Percentiles rank a stretch among this genome's conserved stretches.
These are phyloP conservation scores for Fusarium sp. DNA, from an alignment of 2,329 filamentous ascomycete genomes.

Conservation along the genomic window DNA sequence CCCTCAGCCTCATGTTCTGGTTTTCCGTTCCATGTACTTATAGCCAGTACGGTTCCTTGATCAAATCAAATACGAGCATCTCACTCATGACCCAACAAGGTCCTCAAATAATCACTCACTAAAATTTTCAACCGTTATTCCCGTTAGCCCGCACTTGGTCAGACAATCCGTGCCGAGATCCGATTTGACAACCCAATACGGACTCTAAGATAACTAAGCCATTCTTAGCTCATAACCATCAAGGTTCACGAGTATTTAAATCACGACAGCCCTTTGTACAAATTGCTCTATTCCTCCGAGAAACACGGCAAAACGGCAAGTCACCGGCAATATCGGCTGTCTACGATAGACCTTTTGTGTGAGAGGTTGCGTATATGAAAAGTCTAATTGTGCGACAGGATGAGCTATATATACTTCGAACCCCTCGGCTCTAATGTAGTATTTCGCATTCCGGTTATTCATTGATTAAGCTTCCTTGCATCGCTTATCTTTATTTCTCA, in stretches of 20 bases:
- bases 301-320: neutral
- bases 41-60: rapidly evolving
- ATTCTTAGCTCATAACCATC: neutral
- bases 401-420: neutral
- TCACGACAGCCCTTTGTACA: neutral
- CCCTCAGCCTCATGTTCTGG: rapidly evolving
- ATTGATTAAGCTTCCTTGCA: neutral
- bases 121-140: neutral
- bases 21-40: neutral
- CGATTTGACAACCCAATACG: neutral
- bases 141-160: neutral
- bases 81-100: neutral
- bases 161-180: neutral
- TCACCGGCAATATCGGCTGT: neutral
- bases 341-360: neutral
- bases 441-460: neutral
- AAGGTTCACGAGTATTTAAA: neutral
- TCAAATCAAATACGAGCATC: no score
- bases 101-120: neutral
- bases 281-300: neutral
- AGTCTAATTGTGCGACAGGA: neutral
- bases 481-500: neutral
- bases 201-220: neutral
- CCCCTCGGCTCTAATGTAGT: neutral
- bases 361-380: neutral